Evolutionary conservation across 768 basidiomycete genomes (phyloP), one percentile per base, ranked within the genome.

Genomic region (Botryobasidium botryosum): DNA sequence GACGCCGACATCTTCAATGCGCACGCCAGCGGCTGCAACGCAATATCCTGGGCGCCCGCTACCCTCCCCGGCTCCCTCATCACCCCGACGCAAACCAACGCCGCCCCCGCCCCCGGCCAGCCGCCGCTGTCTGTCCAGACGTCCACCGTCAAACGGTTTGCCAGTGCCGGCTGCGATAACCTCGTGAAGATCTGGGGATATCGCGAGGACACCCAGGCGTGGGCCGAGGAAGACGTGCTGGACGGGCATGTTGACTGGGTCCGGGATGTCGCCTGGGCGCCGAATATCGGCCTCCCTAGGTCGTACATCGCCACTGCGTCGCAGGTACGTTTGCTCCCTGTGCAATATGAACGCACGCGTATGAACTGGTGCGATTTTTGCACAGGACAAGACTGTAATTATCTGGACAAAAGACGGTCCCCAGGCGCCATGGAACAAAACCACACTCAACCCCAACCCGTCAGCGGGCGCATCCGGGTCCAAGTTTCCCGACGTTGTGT

Each of bases 181-280:
- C 71, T 92, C 40, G 86, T 94, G 55, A 80, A 79, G 55, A 84
- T 96, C 52, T 96, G 92, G 92, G 77, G 71, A 1, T 94, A 78
- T 66, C 74, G 78, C 50, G 85, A 91, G 43, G 80, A 85, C 43
- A 70, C 77, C 6, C 81, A 90, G 59, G 74, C 82, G 6, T 96
- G 91, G 88, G 69, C 72, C 12, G 85, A 87, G 54, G 91, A 90
- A 59, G 90, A 92, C 55, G 74, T 70, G 0, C 72, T 99, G 20
- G 83, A 86, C 40, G 90, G 87, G 0, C 92, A 99, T 61, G 73
- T 80, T 0, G 92, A 99, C 61, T 99, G 92, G 92, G 91, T 99
- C 18, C 71, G 92, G 38, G 92, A 97, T 58, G 91, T 96, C n/a
- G 86, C 92, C 0, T 97, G 91, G 90, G 91, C 91, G 1, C 92